These are phyloP conservation scores for Penicillium capsulatum DNA, from an alignment of 2,329 filamentous ascomycete genomes.

Conservation along the genomic window DNA sequence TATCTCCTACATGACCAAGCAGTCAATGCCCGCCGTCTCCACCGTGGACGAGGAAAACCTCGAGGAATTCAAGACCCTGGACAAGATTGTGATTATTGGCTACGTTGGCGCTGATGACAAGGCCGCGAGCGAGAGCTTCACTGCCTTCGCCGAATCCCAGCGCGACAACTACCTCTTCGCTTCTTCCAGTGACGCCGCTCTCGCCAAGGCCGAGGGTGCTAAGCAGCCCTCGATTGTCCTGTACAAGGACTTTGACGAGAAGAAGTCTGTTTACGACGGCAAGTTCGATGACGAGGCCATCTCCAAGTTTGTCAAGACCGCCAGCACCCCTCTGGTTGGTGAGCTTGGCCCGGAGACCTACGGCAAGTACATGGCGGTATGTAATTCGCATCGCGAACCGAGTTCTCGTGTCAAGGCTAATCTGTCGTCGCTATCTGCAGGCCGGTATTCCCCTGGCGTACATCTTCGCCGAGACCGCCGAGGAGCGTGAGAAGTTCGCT, in stretches of 20 bases:
- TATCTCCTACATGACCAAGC: slow-evolving; percentile 93
- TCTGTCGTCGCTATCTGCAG: slow-evolving; percentile 28
- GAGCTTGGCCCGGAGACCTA: slow-evolving; percentile 98
- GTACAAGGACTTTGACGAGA: slow-evolving; percentile 97
- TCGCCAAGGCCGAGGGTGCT: slow-evolving; percentile 88
- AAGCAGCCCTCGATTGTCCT: slow-evolving; percentile 82
- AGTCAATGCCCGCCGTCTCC: slow-evolving; percentile 89
- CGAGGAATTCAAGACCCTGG: slow-evolving; percentile 94
- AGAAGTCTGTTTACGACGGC: slow-evolving; percentile 78
- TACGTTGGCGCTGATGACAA: slow-evolving; percentile 80
- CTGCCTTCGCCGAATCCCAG: slow-evolving; percentile 65
- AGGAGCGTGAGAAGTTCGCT: slow-evolving; percentile 79
- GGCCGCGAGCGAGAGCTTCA: slow-evolving; percentile 81
- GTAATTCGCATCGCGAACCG: slow-evolving; percentile 23
- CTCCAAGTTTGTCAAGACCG: slow-evolving; percentile 74
- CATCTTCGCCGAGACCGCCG: slow-evolving; percentile 88
- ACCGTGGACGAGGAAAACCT: slow-evolving; percentile 73
- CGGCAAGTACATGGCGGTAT: slow-evolving; percentile 80
- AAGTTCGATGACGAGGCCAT: slow-evolving; percentile 79
- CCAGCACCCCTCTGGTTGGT: slow-evolving; percentile 84
- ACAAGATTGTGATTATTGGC: slow-evolving; percentile 91
- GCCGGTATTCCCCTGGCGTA: slow-evolving; percentile 90
- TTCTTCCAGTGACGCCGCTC: slow-evolving; percentile 71
- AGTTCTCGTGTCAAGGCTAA: background rate
- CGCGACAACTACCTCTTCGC: slow-evolving; percentile 93